Percentiles rank a stretch among this genome's conserved stretches.
Conservation (phyloP, 1,284 basidiomycete genomes). For the Testicularia cyperi region DNA sequence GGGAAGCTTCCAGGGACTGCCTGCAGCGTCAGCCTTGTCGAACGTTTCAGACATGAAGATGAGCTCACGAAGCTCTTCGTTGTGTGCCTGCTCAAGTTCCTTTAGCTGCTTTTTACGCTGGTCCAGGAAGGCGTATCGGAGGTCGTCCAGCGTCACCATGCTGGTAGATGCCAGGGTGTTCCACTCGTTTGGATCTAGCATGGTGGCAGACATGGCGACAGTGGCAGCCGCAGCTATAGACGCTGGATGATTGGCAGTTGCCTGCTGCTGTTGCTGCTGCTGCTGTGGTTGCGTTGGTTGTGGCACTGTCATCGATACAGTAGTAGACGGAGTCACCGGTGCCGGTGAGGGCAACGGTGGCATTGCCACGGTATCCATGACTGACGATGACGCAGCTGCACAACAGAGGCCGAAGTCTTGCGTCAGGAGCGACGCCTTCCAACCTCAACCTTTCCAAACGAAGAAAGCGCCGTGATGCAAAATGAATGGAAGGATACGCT, state of each 20-base stretch:
- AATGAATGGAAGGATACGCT: too few species aligned
- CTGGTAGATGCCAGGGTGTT: constrained; percentile 37
- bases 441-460: too few species aligned
- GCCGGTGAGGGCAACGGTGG: too few species aligned
- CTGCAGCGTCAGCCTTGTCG: constrained; percentile 19
- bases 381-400: too few species aligned
- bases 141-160: constrained; percentile 37
- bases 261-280: constrained; percentile 22
- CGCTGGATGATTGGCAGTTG: constrained; percentile 31
- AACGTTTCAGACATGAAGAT: constrained; percentile 34
- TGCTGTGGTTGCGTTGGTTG: constrained; percentile 1
- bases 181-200: constrained; percentile 39
- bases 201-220: constrained; percentile 25
- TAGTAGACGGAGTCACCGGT: too few species aligned
- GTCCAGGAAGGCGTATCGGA: constrained; percentile 25
- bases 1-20: constrained; percentile 33
- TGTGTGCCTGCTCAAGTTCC: constrained; percentile 19
- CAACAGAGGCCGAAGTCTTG: too few species aligned
- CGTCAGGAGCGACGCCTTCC: too few species aligned
- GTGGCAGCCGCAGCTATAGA: constrained; percentile 36
- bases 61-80: constrained; percentile 23
- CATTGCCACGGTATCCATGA: too few species aligned
- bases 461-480: too few species aligned
- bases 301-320: too few species aligned
- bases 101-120: constrained; percentile 28